A percentile compares a stretch with the other conserved stretches of the same genome.
These are phyloP conservation scores for Pythium vanterpoolii DNA, from an alignment of 352 stramenopile genomes.

Conservation along the genomic window DNA sequence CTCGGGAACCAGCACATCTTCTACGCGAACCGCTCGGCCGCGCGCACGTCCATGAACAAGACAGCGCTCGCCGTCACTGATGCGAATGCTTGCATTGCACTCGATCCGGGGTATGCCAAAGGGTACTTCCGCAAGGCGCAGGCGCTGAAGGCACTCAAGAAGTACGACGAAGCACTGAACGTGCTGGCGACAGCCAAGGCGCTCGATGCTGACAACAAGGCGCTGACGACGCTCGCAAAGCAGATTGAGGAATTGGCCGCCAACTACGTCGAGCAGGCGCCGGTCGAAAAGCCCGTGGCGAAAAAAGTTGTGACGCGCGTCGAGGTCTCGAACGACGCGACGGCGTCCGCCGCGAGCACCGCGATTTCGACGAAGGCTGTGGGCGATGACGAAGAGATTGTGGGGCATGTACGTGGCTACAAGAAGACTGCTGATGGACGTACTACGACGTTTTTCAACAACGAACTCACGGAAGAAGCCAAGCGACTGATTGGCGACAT, in stretches of 20 bases:
- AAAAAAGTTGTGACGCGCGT: slow-evolving; percentile 60
- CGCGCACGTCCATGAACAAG: slow-evolving; percentile 83
- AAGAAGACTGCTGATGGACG: slow-evolving; percentile 96
- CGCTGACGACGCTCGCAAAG: slow-evolving; percentile 52
- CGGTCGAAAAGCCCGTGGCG: slow-evolving; percentile 23
- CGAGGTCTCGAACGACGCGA: slow-evolving; percentile 33
- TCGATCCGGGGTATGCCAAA: slow-evolving; percentile 71
- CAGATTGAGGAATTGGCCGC: slow-evolving; percentile 61
- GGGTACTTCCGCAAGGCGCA: slow-evolving; percentile 84
- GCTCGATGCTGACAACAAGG: slow-evolving; percentile 75
- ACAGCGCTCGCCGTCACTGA: slow-evolving; percentile 56
- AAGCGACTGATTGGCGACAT: slow-evolving; percentile 98
- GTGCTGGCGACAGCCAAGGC: slow-evolving; percentile 59
- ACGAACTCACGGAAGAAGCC: slow-evolving; percentile 96
- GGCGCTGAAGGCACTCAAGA: slow-evolving; percentile 65
- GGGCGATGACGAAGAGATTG: slow-evolving; percentile 68
- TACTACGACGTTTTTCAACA: slow-evolving; percentile 99
- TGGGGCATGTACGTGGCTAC: slow-evolving; percentile 88
- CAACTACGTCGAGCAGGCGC: slow-evolving; percentile 49
- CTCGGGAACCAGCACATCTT: slow-evolving; percentile 81
- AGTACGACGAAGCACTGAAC: slow-evolving; percentile 58
- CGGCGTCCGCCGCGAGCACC: neutral
- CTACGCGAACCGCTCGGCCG: slow-evolving; percentile 85
- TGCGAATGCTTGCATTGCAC: slow-evolving; percentile 56
- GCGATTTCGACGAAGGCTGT: slow-evolving; percentile 23